phyloP scores from a whole-genome alignment of 495 filamentous ascomycete species.

The Daldinia decipiens region DNA sequence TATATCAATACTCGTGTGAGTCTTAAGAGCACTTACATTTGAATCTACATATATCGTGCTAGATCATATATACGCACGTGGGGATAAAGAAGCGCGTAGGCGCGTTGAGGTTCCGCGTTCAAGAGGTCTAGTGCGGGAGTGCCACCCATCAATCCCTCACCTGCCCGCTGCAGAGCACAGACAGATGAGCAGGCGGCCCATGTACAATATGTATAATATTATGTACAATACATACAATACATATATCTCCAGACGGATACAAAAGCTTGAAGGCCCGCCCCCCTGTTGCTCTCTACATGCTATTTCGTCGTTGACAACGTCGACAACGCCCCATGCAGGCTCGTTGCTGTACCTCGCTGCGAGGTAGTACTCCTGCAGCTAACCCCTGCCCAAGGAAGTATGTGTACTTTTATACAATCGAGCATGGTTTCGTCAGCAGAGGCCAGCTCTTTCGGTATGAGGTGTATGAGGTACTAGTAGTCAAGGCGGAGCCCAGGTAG shows the following conservation, averaged over 20 bases:
- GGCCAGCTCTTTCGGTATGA: constrained; percentile 36
- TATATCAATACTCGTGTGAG: background rate
- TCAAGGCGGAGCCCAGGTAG: constrained; percentile 41
- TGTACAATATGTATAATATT: constrained; percentile 9
- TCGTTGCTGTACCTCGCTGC: constrained; percentile 41
- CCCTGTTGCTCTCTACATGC: constrained; percentile 34
- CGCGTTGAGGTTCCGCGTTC: constrained; percentile 36
- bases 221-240: constrained; percentile 30
- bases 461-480: constrained; percentile 41
- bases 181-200: constrained; percentile 31
- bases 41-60: constrained; percentile 14
- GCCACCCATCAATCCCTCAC: constrained; percentile 36
- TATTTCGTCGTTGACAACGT: constrained; percentile 41
- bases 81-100: constrained; percentile 35
- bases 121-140: constrained; percentile 35
- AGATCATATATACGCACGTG: constrained; percentile 25
- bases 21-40: constrained; percentile 3
- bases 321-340: constrained; percentile 39
- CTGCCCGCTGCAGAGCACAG: constrained; percentile 38
- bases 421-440: constrained; percentile 41
- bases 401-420: constrained; percentile 38
- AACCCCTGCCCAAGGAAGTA: constrained; percentile 29
- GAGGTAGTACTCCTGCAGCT: constrained; percentile 38
- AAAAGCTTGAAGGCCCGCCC: constrained; percentile 42
- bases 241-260: constrained; percentile 35